Evolutionary conservation across 345 rosid genomes (phyloP), one percentile per base, ranked within the genome.

Genomic region (Melaleuca alternifolia): DNA sequence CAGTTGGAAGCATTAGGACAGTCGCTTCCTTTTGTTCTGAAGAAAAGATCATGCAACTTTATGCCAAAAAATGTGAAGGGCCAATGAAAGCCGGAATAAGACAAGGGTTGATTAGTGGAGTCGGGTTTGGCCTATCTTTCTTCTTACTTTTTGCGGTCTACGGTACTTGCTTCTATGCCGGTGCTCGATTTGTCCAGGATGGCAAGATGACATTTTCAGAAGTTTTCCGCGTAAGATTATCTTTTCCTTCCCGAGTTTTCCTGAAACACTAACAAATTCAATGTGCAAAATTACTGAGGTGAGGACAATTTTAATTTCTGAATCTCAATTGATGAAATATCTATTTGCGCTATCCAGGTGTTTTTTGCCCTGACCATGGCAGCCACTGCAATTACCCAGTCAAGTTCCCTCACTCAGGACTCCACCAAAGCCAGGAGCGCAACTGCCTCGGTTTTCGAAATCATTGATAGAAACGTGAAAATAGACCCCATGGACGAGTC

Each of bases 1-100:
- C 98, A 23, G 98, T 95, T 11, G 96, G 96, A 82, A 94, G 95
- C 76, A 95, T 96, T 84, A 92, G 98, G 90, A 94, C 98, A 33
- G 94, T 96, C 81, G 95, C 98, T 83, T 96, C 97, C 10, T 95
- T 93, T 88, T 95, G 98, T 88, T 94, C 96, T 0, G 98, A 95
- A 86, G 96, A 94, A 87, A 96, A 93, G 86, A 94, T 95, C 87
- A 93, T 95, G 96, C 87, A 94, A 48, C 91, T 94, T 83, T 96
- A 96, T 87, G 84, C 86, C 85, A 92, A 84, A 87, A 96, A 94
- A 92, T 95, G 98, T 62, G 98, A 94, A 87, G 96, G 93, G 83
- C 98, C 98, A 48, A 53, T 89, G 91, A 92, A 89, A 85, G 88
- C 93, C 6, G 98, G 98, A 41, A 92, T 93, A 65, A 92, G 92